phyloP scores from a whole-genome alignment of 768 basidiomycete genomes.

The Calocybe gangraenosa region DNA sequence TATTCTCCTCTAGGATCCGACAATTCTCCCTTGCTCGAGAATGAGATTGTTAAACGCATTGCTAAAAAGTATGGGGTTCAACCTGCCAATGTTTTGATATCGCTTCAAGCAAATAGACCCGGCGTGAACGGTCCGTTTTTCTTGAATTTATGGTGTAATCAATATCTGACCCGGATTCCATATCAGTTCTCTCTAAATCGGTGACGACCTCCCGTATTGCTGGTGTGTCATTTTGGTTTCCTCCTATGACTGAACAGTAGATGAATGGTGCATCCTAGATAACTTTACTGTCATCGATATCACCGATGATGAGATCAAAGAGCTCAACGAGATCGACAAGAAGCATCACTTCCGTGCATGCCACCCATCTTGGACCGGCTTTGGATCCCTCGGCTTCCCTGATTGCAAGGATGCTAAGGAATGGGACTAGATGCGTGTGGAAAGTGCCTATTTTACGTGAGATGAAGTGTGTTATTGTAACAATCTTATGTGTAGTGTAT shows the following conservation, averaged over 20 bases:
- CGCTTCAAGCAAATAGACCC: slow-evolving; percentile 67
- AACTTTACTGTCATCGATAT: slow-evolving; percentile 63
- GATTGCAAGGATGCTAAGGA: slow-evolving; percentile 16
- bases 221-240: slow-evolving; percentile 33
- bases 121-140: slow-evolving; percentile 44
- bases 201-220: slow-evolving; percentile 67
- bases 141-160: neutral
- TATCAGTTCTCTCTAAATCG: slow-evolving; percentile 66
- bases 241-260: too few relatives aligned
- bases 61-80: slow-evolving; percentile 56
- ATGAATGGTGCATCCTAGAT: too few relatives aligned
- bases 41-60: slow-evolving; percentile 56
- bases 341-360: slow-evolving; percentile 61
- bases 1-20: slow-evolving; percentile 80
- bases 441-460: too few relatives aligned
- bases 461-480: too few relatives aligned
- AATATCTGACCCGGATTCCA: slow-evolving; percentile 3
- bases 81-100: slow-evolving; percentile 66
- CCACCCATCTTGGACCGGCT: slow-evolving; percentile 47
- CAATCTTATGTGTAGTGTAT: too few relatives aligned
- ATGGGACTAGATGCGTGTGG: too few relatives aligned
- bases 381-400: slow-evolving; percentile 16
- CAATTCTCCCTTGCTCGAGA: slow-evolving; percentile 59
- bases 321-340: slow-evolving; percentile 58
- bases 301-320: slow-evolving; percentile 53